These are phyloP conservation scores for Dipteronia dyeriana DNA, from an alignment of 345 rosid genomes.

Conservation along the genomic window DNA sequence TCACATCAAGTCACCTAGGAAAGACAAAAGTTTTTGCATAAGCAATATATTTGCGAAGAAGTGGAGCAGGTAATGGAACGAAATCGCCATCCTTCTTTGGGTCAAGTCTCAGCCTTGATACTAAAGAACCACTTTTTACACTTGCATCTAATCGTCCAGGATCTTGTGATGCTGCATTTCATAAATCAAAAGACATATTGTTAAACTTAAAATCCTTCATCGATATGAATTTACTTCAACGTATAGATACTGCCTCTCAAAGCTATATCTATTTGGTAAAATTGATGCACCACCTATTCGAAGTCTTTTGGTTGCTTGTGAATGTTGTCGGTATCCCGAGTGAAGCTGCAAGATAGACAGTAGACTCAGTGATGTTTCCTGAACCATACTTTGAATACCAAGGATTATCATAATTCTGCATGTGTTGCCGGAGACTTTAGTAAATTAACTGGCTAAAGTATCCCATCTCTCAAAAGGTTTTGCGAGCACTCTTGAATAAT, in stretches of 20 bases:
- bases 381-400: background rate
- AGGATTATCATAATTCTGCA: background rate
- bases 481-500: background rate
- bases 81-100: conserved; percentile 69
- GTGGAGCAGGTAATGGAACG: conserved; percentile 76
- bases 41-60: conserved; percentile 89
- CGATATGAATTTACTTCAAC: background rate
- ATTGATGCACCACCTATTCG: conserved; percentile 40
- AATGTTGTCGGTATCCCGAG: conserved; percentile 59
- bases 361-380: conserved; percentile 9
- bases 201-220: conserved; percentile 9
- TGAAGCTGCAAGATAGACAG: conserved; percentile 65
- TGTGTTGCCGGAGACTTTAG: background rate
- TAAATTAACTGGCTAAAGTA: background rate
- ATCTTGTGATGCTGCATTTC: conserved; percentile 45
- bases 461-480: background rate
- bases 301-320: conserved; percentile 51
- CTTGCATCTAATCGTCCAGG: conserved; percentile 40
- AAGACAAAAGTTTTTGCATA: conserved; percentile 79
- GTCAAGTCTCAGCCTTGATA: conserved; percentile 79
- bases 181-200: conserved; percentile 23
- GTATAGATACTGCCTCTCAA: background rate
- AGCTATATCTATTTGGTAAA: background rate
- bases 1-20: conserved; percentile 68
- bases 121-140: conserved; percentile 56